Evolutionary conservation across 371 early-diverging fungal species (phyloP).

Genomic region (Mortierella sp.): DNA sequence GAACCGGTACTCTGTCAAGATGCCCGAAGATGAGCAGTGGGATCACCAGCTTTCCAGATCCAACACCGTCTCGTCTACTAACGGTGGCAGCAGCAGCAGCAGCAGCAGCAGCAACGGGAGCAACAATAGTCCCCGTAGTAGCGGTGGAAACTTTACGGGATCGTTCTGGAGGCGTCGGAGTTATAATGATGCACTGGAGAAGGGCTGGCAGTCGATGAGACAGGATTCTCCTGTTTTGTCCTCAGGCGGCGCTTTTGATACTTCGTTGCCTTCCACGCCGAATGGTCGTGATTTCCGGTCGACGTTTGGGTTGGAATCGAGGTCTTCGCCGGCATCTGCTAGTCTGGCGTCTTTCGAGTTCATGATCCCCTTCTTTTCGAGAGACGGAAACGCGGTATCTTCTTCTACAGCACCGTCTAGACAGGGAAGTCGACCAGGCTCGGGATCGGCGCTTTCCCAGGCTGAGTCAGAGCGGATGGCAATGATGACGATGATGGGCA

Average conservation of each 20-base stretch:
- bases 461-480: not conserved
- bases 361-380: constrained; percentile 20
- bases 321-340: constrained; percentile 14
- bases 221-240: constrained; percentile 8
- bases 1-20: constrained; percentile 52
- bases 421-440: not conserved
- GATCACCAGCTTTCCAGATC: constrained; percentile 3
- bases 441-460: not conserved
- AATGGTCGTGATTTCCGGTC: constrained; percentile 5
- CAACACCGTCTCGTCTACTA: not conserved
- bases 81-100: not conserved
- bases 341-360: constrained; percentile 38
- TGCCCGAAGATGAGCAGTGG: constrained; percentile 44
- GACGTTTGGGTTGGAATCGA: constrained; percentile 2
- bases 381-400: not conserved
- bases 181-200: constrained; percentile 40
- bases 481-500: not conserved
- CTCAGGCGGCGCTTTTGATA: constrained; percentile 1
- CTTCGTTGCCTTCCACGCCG: constrained; percentile 22
- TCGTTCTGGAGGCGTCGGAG: constrained; percentile 49
- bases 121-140: not conserved
- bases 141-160: not conserved
- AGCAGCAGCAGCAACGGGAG: not conserved
- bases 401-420: not conserved
- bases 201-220: constrained; percentile 34